Evolutionary conservation across 2,329 filamentous ascomycete genomes (phyloP), one percentile per base, ranked within the genome.

Genomic region (Pseudogymnoascus sp.): DNA sequence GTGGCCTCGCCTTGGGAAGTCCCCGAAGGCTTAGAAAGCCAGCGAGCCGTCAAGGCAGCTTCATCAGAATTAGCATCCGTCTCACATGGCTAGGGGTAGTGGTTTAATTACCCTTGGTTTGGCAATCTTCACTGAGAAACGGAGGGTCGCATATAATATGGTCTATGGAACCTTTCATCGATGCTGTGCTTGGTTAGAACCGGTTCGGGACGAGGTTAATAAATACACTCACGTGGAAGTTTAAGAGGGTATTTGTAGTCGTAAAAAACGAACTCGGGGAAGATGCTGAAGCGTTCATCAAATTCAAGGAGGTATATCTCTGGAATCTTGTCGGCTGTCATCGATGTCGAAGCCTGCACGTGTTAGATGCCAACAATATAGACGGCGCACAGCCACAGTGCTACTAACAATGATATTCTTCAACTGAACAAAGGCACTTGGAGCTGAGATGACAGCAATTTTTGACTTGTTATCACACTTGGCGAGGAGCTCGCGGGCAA

Each of bases 41-140:
- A 92, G n/a, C 87, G 83, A 16, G 87, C 83, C 1, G 90, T 92
- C 68, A 92, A 74, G 7, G 90, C 89, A 65, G 84, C 88, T 89
- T 66, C 35, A 62, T 31, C n/a, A 41, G 16, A 58, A 8, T 66
- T 19, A 58, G 14, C 12, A 16, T 3, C 8, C 6, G 5, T 33
- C 16, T 14, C 26, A 19, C 4, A 55, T 35, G 8, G 26, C 16
- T 55, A 33, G 49, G 49, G 49, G 16, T 6, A 55, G 49, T 33
- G 19, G 10, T 33, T 33, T 55, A 33, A 55, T 67, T 68, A 88
- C 87, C 78, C 78, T 91, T 92, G 0, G 88, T 91, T 72, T 93
- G 89, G 72, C 90, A 93, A 70, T 93, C 89, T 65, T 89, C 83
- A 72, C 84, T 91, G 37, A 93, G 78, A 72, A 93, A 93, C 0